A percentile compares a stretch with the other conserved stretches of the same genome.
These are phyloP conservation scores for Leishmania tarentolae DNA, from an alignment of 208 protist species.

Conservation along the genomic window DNA sequence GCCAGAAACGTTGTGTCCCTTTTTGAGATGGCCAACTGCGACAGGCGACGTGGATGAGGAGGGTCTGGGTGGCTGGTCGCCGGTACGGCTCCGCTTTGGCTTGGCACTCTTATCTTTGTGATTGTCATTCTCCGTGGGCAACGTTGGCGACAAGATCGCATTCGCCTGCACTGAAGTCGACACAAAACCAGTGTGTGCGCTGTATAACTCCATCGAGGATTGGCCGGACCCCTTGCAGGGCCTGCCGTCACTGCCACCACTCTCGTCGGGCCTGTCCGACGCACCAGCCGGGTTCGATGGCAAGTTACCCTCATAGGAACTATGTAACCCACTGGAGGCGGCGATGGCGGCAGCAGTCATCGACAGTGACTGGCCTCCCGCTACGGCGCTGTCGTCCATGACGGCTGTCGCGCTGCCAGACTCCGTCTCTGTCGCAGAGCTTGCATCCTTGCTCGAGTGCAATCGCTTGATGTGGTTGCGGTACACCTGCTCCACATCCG, in stretches of 20 bases:
- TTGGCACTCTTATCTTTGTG: neutral
- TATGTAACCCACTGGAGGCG: conserved; percentile 10
- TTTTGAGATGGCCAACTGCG: neutral
- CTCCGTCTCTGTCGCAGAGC: neutral
- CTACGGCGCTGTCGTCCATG: neutral
- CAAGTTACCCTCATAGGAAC: conserved; percentile 14
- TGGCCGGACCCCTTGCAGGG: conserved; percentile 8
- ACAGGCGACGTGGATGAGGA: neutral
- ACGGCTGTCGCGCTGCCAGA: neutral
- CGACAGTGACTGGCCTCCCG: conserved; percentile 7
- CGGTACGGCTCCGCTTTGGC: conserved; percentile 2
- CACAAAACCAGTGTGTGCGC: conserved; percentile 38
- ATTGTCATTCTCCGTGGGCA: neutral
- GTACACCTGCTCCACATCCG: conserved; percentile 26
- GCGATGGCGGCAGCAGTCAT: conserved; percentile 3
- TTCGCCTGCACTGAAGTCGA: conserved; percentile 5
- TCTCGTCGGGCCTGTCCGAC: conserved; percentile 4
- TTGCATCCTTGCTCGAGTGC: neutral
- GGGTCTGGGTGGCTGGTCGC: neutral
- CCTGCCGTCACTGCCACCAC: conserved; percentile 4
- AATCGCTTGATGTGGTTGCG: conserved; percentile 16
- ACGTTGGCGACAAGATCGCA: neutral
- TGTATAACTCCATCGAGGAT: conserved; percentile 34
- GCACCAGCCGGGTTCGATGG: conserved; percentile 7
- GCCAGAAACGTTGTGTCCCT: neutral